Evolutionary conservation across 2,329 filamentous ascomycete genomes (phyloP).

Genomic region (Claviceps sp.): DNA sequence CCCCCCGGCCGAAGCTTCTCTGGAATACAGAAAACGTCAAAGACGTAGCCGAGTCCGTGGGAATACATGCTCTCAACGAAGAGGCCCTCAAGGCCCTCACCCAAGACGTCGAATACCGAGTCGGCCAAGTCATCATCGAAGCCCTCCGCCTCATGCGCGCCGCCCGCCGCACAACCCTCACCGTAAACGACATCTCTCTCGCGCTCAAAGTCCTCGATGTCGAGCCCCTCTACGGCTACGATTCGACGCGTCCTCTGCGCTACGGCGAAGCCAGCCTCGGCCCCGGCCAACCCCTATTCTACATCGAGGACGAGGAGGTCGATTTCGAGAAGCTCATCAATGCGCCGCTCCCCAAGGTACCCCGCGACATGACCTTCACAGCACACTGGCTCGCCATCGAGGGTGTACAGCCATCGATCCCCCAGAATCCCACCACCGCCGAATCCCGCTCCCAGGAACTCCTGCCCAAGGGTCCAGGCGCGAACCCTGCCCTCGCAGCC

Average conservation of each 20-base stretch:
- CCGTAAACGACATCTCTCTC: conserved; percentile 77
- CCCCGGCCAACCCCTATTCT: conserved; percentile 87
- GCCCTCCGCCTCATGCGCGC: conserved; percentile 94
- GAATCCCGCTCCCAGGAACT: conserved; percentile 77
- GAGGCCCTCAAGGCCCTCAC: conserved; percentile 79
- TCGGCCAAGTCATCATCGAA: conserved; percentile 87
- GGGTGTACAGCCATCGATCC: conserved; percentile 90
- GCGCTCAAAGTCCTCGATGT: conserved; percentile 79
- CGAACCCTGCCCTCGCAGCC: conserved; percentile 68
- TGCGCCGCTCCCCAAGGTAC: conserved; percentile 85
- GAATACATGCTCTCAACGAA: conserved; percentile 66
- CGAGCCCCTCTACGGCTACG: conserved; percentile 92
- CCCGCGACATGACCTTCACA: conserved; percentile 75
- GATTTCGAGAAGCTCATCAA: conserved; percentile 99
- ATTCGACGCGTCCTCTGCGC: conserved; percentile 73
- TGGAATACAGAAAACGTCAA: conserved; percentile 96
- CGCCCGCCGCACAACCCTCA: conserved; percentile 71
- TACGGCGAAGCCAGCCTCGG: conserved; percentile 92
- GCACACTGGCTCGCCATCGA: conserved; percentile 97
- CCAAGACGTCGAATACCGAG: conserved; percentile 89
- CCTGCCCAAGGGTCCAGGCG: conserved; percentile 77
- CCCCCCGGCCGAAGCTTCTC: conserved; percentile 45
- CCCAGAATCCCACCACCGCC: conserved; percentile 82
- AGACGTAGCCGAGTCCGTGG: conserved; percentile 92
- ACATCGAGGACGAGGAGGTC: conserved; percentile 95